These are phyloP conservation scores for Lachnellula arida DNA, from an alignment of 2,329 filamentous ascomycete species.

Conservation along the genomic window DNA sequence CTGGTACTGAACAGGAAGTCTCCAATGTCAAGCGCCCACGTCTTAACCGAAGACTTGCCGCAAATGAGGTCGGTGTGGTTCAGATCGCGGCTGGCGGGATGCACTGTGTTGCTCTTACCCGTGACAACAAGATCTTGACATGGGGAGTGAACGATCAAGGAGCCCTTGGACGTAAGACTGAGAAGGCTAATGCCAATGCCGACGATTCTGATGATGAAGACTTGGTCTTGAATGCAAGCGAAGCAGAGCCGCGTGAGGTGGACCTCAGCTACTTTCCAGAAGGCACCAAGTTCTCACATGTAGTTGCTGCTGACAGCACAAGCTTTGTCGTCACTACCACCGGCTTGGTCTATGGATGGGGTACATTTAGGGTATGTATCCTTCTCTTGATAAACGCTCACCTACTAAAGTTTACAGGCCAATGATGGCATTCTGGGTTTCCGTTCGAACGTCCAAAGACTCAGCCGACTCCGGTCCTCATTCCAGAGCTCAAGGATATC, in stretches of 20 bases:
- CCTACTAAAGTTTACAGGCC: slow-evolving; percentile 38
- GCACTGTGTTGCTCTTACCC: slow-evolving; percentile 72
- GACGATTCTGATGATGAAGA: slow-evolving; percentile 38
- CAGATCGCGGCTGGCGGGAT: slow-evolving; percentile 76
- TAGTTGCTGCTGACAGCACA: slow-evolving; percentile 69
- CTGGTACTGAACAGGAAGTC: slow-evolving; percentile 38
- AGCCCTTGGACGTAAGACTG: slow-evolving; percentile 71
- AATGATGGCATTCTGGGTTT: slow-evolving; percentile 62
- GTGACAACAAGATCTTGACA: slow-evolving; percentile 75
- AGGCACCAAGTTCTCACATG: slow-evolving; percentile 58
- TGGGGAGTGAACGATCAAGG: slow-evolving; percentile 89
- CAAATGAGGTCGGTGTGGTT: slow-evolving; percentile 59
- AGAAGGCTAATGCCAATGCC: slow-evolving; percentile 38
- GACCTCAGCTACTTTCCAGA: slow-evolving; percentile 54
- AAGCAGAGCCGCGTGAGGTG: slow-evolving; percentile 62
- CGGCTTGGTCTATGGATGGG: slow-evolving; percentile 77
- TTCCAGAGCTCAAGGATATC: slow-evolving; percentile 55
- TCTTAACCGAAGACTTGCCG: slow-evolving; percentile 55
- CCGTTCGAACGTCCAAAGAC: slow-evolving; percentile 20
- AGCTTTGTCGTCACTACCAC: slow-evolving; percentile 72
- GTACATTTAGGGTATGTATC: slow-evolving; percentile 64
- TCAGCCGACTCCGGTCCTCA: slow-evolving; percentile 39
- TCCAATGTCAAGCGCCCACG: slow-evolving; percentile 68
- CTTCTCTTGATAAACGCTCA: not conserved
- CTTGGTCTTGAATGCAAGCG: slow-evolving; percentile 62